Percentiles rank a stretch among this genome's conserved stretches.
Evolutionary conservation across 192 early-diverging fungal genomes (phyloP).

Genomic region (Coemansia sp.): DNA sequence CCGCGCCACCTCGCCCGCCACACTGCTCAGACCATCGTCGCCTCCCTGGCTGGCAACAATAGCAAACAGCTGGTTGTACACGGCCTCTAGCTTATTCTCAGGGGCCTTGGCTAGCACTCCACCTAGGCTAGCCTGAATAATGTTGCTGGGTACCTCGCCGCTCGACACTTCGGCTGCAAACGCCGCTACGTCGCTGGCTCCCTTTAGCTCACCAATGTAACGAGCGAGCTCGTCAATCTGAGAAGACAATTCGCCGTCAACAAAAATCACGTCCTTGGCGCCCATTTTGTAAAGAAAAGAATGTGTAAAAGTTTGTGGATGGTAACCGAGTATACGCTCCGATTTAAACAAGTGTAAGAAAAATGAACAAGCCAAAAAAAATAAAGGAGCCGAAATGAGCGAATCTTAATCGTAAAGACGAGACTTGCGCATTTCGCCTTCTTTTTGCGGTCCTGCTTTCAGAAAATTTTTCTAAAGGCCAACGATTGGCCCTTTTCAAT

Average conservation of each 20-base stretch:
- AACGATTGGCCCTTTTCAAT: not conserved
- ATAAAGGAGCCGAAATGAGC: not conserved
- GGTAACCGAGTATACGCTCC: not conserved
- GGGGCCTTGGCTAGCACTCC: constrained; percentile 39
- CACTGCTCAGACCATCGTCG: constrained; percentile 1
- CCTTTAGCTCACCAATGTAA: constrained; percentile 55
- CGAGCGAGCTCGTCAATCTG: constrained; percentile 74
- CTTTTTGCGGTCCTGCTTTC: not conserved
- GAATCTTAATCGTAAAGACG: not conserved
- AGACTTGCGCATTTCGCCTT: not conserved
- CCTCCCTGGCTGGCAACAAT: constrained; percentile 11
- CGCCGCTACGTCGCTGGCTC: constrained; percentile 28
- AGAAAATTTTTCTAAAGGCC: constrained; percentile 6
- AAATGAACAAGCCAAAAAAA: constrained; percentile 19
- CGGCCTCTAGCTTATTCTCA: constrained; percentile 38
- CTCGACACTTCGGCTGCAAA: constrained; percentile 26
- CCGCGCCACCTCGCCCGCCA: constrained; percentile 14
- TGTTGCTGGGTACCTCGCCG: constrained; percentile 11
- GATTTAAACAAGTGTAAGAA: not conserved
- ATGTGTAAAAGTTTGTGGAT: constrained; percentile 1
- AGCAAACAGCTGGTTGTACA: constrained; percentile 55
- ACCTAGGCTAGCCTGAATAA: constrained; percentile 53
- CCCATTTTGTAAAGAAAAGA: constrained; percentile 33
- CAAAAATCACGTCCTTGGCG: constrained; percentile 50
- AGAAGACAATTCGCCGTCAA: constrained; percentile 40